These are phyloP conservation scores for Dipteronia dyeriana DNA, from an alignment of 345 rosid species.

Conservation along the genomic window DNA sequence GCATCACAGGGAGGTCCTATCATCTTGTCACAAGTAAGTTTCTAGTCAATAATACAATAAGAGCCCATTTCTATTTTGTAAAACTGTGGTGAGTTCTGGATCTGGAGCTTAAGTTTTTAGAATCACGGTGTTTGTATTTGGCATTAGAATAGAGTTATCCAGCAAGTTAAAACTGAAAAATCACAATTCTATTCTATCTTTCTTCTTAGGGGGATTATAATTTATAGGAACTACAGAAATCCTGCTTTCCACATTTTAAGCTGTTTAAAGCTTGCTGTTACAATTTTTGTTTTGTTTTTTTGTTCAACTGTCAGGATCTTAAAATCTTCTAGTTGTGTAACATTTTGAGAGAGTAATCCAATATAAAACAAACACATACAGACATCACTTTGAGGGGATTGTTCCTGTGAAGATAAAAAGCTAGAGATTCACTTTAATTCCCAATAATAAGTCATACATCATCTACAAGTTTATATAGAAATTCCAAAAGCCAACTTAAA, in stretches of 20 bases:
- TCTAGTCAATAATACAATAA: neutral
- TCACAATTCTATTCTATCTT: neutral
- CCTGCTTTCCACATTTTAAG: neutral
- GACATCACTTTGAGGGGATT: neutral
- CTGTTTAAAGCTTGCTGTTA: constrained; percentile 3
- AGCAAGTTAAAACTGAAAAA: neutral
- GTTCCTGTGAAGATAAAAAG: neutral
- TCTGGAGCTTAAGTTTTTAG: neutral
- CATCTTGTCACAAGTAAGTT: constrained; percentile 82
- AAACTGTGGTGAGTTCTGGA: neutral
- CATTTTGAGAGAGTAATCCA: neutral
- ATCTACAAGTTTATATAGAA: neutral
- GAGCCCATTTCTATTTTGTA: neutral
- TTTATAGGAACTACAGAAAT: neutral
- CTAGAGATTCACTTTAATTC: neutral
- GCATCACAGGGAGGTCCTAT: constrained; percentile 98
- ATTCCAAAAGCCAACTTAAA: neutral
- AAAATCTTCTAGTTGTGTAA: neutral
- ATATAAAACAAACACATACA: neutral
- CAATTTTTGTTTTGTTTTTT: neutral
- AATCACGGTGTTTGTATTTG: neutral
- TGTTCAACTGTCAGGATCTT: neutral
- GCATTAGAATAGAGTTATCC: neutral
- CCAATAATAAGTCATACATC: neutral
- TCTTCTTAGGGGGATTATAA: neutral